Evolutionary conservation across 2,329 filamentous ascomycete species (phyloP).

Genomic region (Exophiala calicioides): DNA sequence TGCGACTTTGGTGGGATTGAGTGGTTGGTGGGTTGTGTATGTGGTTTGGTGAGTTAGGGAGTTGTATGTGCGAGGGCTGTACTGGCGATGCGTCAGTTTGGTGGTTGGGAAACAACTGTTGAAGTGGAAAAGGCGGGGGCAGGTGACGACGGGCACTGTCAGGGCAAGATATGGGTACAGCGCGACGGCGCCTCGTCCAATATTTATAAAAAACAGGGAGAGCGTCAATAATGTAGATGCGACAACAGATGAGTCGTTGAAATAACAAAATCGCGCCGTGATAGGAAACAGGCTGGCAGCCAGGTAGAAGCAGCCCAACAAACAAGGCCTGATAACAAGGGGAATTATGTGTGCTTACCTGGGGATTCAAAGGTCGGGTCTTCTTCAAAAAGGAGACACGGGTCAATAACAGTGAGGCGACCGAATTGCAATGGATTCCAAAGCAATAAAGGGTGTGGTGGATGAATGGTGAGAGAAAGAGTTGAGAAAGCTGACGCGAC

Average conservation of each 20-base stretch:
- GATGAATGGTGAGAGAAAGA: conserved; percentile 16
- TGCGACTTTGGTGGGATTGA: conserved; percentile 1
- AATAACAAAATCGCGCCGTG: conserved; percentile 15
- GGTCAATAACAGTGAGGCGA: conserved; percentile 26
- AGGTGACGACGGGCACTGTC: neutral
- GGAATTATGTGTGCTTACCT: conserved; percentile 27
- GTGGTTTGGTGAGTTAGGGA: conserved; percentile 2
- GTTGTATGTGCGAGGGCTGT: neutral
- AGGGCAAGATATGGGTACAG: conserved; percentile 17
- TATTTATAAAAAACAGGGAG: conserved; percentile 4
- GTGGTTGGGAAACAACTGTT: conserved; percentile 1
- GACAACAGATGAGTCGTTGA: conserved; percentile 23
- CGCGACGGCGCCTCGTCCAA: neutral
- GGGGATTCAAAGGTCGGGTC: conserved; percentile 17
- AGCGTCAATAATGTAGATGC: conserved; percentile 16
- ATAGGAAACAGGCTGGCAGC: conserved; percentile 24
- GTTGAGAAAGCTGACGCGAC: no score
- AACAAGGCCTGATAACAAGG: conserved; percentile 16
- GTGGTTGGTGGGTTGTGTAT: conserved; percentile 1
- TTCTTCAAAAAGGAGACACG: conserved; percentile 8
- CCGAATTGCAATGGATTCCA: conserved; percentile 10
- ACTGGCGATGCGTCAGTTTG: conserved; percentile 14
- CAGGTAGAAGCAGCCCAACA: conserved; percentile 6
- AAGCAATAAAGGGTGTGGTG: conserved; percentile 20
- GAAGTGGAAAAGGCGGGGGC: conserved; percentile 16